These are phyloP conservation scores for Salvia sclarea DNA, from an alignment of 305 asterid genomes.

Conservation along the genomic window DNA sequence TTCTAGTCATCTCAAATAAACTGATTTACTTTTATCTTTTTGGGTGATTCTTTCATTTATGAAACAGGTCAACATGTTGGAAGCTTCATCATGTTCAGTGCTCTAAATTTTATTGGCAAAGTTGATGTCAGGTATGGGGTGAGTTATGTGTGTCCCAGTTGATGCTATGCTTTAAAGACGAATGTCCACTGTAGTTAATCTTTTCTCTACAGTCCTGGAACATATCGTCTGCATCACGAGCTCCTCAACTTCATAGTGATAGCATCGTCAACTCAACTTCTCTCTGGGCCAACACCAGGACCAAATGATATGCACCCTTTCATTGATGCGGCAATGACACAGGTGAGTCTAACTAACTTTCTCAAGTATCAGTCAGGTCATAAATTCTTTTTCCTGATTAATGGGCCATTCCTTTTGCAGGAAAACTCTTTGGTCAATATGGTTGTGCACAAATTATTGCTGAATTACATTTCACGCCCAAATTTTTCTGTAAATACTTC, in stretches of 20 bases:
- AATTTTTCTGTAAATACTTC: slow-evolving; percentile 49
- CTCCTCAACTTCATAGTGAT: slow-evolving; percentile 80
- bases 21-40: slow-evolving; percentile 17
- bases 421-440: slow-evolving; percentile 67
- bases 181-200: slow-evolving; percentile 25
- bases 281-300: slow-evolving; percentile 89
- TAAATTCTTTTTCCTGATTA: slow-evolving; percentile 16
- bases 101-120: slow-evolving; percentile 66
- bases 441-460: slow-evolving; percentile 65
- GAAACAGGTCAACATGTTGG: slow-evolving; percentile 63
- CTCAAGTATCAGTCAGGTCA: slow-evolving; percentile 19
- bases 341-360: slow-evolving; percentile 48
- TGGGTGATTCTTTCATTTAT: slow-evolving; percentile 23
- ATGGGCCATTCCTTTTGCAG: slow-evolving; percentile 50
- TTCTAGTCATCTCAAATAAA: background rate
- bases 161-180: slow-evolving; percentile 25
- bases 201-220: slow-evolving; percentile 52
- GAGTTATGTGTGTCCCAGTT: slow-evolving; percentile 31
- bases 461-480: slow-evolving; percentile 66
- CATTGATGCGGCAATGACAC: slow-evolving; percentile 81
- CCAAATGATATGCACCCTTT: slow-evolving; percentile 84
- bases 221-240: slow-evolving; percentile 79
- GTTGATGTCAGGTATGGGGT: slow-evolving; percentile 71
- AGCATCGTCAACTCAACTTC: slow-evolving; percentile 91
- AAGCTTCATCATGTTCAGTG: slow-evolving; percentile 59